Percentiles rank a stretch among this genome's conserved stretches.
phyloP scores from a whole-genome alignment of 257 asterid genomes.

The Forsythia suspensa region DNA sequence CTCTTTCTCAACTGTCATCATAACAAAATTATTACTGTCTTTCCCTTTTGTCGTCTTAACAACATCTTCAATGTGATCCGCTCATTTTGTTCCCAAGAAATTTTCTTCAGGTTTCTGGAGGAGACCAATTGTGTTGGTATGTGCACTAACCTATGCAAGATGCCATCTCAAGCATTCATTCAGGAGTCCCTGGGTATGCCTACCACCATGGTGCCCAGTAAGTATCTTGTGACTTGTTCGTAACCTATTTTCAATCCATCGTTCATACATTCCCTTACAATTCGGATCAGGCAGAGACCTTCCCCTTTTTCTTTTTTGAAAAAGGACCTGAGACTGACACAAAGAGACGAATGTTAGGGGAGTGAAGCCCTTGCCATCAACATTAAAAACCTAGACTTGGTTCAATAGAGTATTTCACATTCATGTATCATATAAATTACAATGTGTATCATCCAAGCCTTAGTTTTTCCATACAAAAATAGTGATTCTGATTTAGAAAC shows the following conservation, averaged over 20 bases:
- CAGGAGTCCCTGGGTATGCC: constrained; percentile 82
- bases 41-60: background rate
- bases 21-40: background rate
- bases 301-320: background rate
- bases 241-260: background rate
- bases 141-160: constrained; percentile 96
- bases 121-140: constrained; percentile 93
- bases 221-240: constrained; percentile 22
- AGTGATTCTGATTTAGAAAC: background rate
- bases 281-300: background rate
- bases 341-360: background rate
- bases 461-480: background rate
- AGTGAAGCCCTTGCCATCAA: background rate
- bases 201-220: constrained; percentile 88
- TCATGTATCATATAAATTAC: background rate
- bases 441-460: background rate
- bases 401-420: background rate
- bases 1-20: constrained; percentile 6
- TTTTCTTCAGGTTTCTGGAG: constrained; percentile 68
- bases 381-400: background rate
- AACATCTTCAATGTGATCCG: background rate
- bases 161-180: constrained; percentile 82
- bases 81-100: background rate
- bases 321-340: background rate
- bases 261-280: background rate